Base-by-base conservation (phyloP, 805 yeast species). In the Candida easanensis region DNA sequence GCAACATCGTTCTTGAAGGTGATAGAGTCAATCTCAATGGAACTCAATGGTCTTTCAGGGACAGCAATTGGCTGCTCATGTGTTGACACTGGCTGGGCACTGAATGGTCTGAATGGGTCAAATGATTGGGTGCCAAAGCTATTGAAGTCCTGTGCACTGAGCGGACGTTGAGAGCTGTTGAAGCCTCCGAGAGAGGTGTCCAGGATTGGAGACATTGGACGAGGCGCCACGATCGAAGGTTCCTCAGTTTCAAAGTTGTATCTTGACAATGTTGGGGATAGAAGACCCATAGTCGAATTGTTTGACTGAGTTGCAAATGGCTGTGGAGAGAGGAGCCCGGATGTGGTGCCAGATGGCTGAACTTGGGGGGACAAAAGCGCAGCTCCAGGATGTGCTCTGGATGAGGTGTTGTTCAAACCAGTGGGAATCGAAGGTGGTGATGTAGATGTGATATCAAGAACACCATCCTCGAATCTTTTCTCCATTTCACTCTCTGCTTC, bases 1-100 rank as follows among this genome's bases (percentile, higher is more conserved):
- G 70, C 65, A 54, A 79, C 66, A 51, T 79, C 83, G 55, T 65
- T 73, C 50, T 70, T 73, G 54, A 76, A 76, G 45, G 69, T 68
- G 14, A 51, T 34, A 3, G 61, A 57, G 28, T 59, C 63, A 37
- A 57, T 51, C 36, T 59, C 62, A 61, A 57, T 53, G 14, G 63
- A 47, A 23, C 63, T 59, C 22, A 59, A 36, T 14, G 63, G 63
- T 41, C 63, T 48, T 36, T 59, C 62, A 4, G 59, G 60, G n/a
- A 52, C 34, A 6, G 33, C 39, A 3, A 37, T 30, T 26, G 27
- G 38, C 36, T 37, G 36, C 4, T 41, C 35, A 6, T n/a, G 31
- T 9, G 31, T 13, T 15, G 23, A 11, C 20, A 5, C 18, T 10
- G 42, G 25, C 33, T 52, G 54, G 1, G 58, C 45, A 27, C 54